phyloP scores from a whole-genome alignment of 495 filamentous ascomycete species.

The Aspergillus baeticus region DNA sequence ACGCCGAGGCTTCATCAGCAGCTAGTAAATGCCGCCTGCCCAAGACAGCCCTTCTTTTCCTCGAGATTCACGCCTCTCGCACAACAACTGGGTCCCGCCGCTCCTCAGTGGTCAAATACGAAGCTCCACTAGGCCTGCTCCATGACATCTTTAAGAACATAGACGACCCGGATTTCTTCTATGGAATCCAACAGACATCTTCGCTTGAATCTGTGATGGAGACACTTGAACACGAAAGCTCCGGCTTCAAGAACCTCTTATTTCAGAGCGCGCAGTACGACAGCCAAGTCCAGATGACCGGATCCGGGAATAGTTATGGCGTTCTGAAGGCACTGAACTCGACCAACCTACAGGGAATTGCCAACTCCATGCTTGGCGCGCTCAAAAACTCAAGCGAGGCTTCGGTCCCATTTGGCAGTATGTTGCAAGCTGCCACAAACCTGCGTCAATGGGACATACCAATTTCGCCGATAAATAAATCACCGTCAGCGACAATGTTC shows the following conservation, averaged over 20 bases:
- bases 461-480: constrained; percentile 59
- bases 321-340: constrained; percentile 45
- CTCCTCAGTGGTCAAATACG: constrained; percentile 58
- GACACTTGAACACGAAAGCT: constrained; percentile 85
- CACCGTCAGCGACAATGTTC: constrained; percentile 69
- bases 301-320: constrained; percentile 43
- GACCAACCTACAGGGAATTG: constrained; percentile 47
- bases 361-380: constrained; percentile 42
- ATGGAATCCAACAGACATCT: constrained; percentile 81
- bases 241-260: constrained; percentile 83
- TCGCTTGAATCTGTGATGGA: constrained; percentile 74
- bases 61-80: constrained; percentile 67
- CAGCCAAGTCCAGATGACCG: constrained; percentile 66
- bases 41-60: constrained; percentile 80
- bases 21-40: constrained; percentile 82
- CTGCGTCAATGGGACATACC: constrained; percentile 93
- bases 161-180: constrained; percentile 94
- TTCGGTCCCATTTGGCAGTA: constrained; percentile 57
- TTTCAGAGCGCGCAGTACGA: constrained; percentile 93
- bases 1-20: constrained; percentile 66
- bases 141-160: constrained; percentile 83
- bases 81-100: constrained; percentile 58
- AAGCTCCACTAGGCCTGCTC: constrained; percentile 64
- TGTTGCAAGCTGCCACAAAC: constrained; percentile 78
- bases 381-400: constrained; percentile 27